phyloP scores from a whole-genome alignment of 345 rosid genomes.

The Eucalyptus erythrocorys region DNA sequence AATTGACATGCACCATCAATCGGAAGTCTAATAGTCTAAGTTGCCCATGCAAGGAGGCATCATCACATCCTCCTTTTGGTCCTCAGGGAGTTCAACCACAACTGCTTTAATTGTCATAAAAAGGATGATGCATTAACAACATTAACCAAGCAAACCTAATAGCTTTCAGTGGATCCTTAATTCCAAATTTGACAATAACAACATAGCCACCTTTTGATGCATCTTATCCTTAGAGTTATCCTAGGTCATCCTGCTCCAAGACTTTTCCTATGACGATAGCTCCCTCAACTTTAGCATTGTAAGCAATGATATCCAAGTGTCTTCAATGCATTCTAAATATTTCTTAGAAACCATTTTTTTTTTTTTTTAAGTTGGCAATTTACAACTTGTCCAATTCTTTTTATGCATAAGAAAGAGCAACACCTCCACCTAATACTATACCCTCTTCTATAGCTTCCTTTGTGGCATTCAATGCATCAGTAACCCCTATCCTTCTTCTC shows the following conservation, averaged over 20 bases:
- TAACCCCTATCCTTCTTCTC: constrained; percentile 93
- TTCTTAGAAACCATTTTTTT: constrained; percentile 12
- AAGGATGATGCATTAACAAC: constrained; percentile 86
- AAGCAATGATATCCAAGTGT: constrained; percentile 64
- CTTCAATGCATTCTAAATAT: constrained; percentile 89
- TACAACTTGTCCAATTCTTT: constrained; percentile 76
- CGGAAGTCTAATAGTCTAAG: constrained; percentile 45
- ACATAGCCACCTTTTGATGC: constrained; percentile 91
- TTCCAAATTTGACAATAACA: constrained; percentile 89
- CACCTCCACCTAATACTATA: constrained; percentile 98
- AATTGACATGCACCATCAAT: neutral
- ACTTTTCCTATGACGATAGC: constrained; percentile 92
- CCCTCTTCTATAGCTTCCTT: constrained; percentile 99
- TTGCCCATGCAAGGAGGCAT: constrained; percentile 66
- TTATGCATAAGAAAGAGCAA: constrained; percentile 82
- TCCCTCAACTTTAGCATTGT: constrained; percentile 92
- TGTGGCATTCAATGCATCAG: constrained; percentile 91
- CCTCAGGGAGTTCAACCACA: constrained; percentile 74
- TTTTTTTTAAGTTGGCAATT: constrained; percentile 51
- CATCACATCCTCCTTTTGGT: constrained; percentile 50
- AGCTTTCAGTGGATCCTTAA: constrained; percentile 88
- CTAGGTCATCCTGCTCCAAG: constrained; percentile 49
- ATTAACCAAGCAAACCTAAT: constrained; percentile 93
- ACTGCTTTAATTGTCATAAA: constrained; percentile 90
- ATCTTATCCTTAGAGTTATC: constrained; percentile 73